Evolutionary conservation across 2,329 filamentous ascomycete genomes (phyloP), one percentile per base, ranked within the genome.

Genomic region (Alternaria longipes): DNA sequence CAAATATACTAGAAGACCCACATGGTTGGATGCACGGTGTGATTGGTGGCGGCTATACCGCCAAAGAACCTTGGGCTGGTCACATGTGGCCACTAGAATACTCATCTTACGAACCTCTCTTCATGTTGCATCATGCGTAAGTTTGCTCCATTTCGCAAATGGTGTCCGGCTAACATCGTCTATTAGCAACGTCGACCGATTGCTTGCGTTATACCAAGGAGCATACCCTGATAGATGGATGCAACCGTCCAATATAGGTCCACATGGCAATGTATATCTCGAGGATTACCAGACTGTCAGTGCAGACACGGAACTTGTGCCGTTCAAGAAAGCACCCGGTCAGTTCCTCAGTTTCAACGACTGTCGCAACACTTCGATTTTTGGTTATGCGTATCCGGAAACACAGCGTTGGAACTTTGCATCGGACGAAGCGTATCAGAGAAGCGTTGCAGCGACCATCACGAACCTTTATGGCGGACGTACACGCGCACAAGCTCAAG

Each of bases 81-180:
- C 90, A 92, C 69, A 90, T 94, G 88, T 87, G 88, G 49, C 90
- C 89, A 68, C 85, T 92, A 14, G 70, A 76, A 11, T 90, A 91
- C 68, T 92, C 92, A 3, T 87, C 90, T 0, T 95, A 92, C 71
- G 92, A 96, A 68, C 92, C 92, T 0, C 80, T 93, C 14, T 79
- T 79, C 55, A 74, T 71, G 74, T 65, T 79, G 2, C 75, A 78
- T 54, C 77, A 79, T 70, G 70, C 77, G 81, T 82, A 65, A 60
- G 79, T 68, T 14, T n/a, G 8, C 2, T 24, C n/a, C 8, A 7
- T 3, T 22, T 20, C 9, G 1, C 4, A 30, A 12, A 12, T 22
- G 7, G 5, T 3, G n/a, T 11, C 22, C 22, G 2, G 32, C 34
- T 44, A 12, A 46, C 14, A 9, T 38, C 16, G 5, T n/a, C 0